Percentiles rank a stretch among this genome's conserved stretches.
Evolutionary conservation across 495 filamentous ascomycete species (phyloP).

Genomic region (Corynascus novoguineensis): DNA sequence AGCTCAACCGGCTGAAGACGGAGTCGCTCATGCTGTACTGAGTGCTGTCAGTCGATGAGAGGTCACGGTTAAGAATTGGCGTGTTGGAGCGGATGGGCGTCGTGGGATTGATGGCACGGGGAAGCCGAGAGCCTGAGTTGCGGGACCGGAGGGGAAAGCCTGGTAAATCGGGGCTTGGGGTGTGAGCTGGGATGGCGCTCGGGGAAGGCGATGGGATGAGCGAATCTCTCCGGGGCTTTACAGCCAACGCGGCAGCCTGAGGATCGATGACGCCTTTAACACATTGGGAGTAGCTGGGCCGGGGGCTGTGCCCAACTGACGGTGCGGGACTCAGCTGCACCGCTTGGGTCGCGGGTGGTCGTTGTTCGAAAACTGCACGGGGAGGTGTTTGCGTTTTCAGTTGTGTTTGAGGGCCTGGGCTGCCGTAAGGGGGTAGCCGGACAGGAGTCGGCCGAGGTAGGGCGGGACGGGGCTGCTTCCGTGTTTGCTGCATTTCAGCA

Average conservation of each 20-base stretch:
- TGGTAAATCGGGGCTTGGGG: conserved; percentile 16
- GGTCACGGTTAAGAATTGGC: conserved; percentile 26
- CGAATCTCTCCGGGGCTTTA: conserved; percentile 13
- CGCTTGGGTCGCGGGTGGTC: neutral
- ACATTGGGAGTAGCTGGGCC: conserved; percentile 21
- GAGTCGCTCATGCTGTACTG: conserved; percentile 33
- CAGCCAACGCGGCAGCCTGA: neutral
- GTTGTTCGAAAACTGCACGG: neutral
- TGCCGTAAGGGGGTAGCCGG: neutral
- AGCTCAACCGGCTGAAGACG: conserved; percentile 24
- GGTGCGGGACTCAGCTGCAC: conserved; percentile 10
- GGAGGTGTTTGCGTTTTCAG: conserved; percentile 17
- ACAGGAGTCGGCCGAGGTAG: conserved; percentile 13
- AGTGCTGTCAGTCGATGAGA: conserved; percentile 31
- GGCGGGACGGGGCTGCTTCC: conserved; percentile 9
- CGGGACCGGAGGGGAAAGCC: conserved; percentile 27
- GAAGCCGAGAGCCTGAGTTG: conserved; percentile 29
- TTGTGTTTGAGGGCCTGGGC: conserved; percentile 4
- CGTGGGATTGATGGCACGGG: conserved; percentile 25
- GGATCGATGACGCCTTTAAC: conserved; percentile 11
- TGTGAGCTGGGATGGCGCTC: neutral
- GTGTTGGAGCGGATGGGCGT: conserved; percentile 30
- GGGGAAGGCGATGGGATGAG: conserved; percentile 14
- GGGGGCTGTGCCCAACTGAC: conserved; percentile 6
- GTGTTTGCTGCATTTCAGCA: conserved; percentile 16